Conservation (phyloP, 306 rosid genomes). For the Acacia confusa region DNA sequence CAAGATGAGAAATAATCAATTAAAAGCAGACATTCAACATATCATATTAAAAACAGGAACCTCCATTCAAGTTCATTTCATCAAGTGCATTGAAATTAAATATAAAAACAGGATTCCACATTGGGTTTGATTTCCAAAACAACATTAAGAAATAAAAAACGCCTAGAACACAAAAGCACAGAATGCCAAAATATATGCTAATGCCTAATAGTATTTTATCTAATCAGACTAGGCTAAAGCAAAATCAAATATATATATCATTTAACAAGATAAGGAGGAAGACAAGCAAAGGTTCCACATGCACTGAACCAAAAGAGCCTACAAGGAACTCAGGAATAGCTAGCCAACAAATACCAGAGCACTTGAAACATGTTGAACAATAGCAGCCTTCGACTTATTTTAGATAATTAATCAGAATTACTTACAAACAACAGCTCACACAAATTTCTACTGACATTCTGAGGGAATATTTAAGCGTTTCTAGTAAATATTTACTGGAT, state of each 20-base stretch:
- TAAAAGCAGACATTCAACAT: background rate
- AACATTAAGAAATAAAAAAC: background rate
- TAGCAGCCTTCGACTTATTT: constrained; percentile 7
- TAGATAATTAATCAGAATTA: background rate
- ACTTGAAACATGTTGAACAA: background rate
- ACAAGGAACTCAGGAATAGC: background rate
- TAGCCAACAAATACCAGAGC: background rate
- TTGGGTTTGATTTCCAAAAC: constrained; percentile 15
- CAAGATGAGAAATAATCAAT: background rate
- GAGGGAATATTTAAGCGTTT: no score
- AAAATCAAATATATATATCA: background rate
- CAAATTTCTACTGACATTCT: background rate
- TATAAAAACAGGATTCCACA: constrained; percentile 7
- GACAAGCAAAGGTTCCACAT: background rate
- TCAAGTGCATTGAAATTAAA: background rate
- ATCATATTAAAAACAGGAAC: background rate
- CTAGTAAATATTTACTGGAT: no score
- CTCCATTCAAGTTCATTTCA: background rate
- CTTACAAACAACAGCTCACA: constrained; percentile 23
- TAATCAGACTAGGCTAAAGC: background rate
- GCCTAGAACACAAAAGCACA: background rate
- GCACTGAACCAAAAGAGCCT: constrained; percentile 10
- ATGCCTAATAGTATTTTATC: background rate
- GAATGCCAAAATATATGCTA: background rate
- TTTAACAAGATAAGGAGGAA: background rate